Percentiles rank a stretch among this genome's conserved stretches.
Conservation (phyloP, 257 asterid species). For the Oldenlandia corymbosa region DNA sequence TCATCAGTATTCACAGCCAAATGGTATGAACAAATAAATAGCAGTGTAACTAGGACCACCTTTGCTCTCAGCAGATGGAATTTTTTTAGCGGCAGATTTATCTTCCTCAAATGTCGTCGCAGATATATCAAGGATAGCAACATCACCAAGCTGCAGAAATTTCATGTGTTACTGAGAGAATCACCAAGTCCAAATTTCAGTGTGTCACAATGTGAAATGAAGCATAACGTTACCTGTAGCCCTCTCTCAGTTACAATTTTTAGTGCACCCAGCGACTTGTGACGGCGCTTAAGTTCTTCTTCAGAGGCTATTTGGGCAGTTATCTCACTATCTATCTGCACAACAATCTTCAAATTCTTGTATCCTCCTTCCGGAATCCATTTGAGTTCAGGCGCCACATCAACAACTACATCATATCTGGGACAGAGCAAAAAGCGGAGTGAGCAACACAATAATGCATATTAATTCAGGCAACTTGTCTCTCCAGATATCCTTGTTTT, state of each 20-base stretch:
- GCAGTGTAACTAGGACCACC: constrained; percentile 33
- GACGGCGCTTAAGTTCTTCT: constrained; percentile 68
- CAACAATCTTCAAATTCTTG: constrained; percentile 80
- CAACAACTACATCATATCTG: constrained; percentile 84
- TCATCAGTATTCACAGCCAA: too few relatives aligned
- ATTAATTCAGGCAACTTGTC: not conserved
- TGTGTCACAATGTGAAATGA: not conserved
- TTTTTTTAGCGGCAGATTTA: constrained; percentile 50
- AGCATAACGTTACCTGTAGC: constrained; percentile 49
- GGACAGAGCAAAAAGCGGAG: constrained; percentile 19
- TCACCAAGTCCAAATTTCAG: not conserved
- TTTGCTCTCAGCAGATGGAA: constrained; percentile 98
- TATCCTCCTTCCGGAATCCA: constrained; percentile 89
- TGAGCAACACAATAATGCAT: constrained; percentile 12
- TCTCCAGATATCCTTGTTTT: not conserved
- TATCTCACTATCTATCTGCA: constrained; percentile 84
- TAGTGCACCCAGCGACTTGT: constrained; percentile 71
- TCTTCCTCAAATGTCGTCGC: constrained; percentile 75
- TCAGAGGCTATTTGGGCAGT: constrained; percentile 75
- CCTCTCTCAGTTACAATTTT: constrained; percentile 81
- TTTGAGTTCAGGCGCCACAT: constrained; percentile 79
- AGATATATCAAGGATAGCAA: constrained; percentile 83
- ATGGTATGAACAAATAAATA: not conserved
- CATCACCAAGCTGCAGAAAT: constrained; percentile 77
- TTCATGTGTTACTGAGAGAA: constrained; percentile 3